Evolutionary conservation across 1,139 yeast genomes (phyloP).

Genomic region (Kodamaea suecica): DNA sequence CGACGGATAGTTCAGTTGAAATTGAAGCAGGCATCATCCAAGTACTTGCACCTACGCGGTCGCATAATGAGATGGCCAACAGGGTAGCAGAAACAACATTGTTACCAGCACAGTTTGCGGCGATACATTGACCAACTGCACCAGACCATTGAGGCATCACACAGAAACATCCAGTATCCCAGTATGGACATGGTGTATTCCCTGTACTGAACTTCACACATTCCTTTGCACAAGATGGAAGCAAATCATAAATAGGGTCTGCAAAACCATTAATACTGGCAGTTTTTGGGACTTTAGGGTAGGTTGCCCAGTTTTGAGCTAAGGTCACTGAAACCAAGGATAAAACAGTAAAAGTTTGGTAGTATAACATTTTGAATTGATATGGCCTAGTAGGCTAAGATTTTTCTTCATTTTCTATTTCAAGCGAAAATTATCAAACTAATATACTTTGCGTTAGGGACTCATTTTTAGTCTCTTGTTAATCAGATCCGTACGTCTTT

Average conservation of each 20-base stretch:
- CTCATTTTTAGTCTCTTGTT: too few species aligned
- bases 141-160: conserved; percentile 50
- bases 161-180: conserved; percentile 55
- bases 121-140: conserved; percentile 44
- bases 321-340: conserved; percentile 1
- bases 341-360: background rate
- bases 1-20: conserved; percentile 28
- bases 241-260: conserved; percentile 38
- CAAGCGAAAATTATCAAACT: background rate
- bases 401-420: background rate
- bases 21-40: conserved; percentile 47
- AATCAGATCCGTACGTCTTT: too few species aligned
- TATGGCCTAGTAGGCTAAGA: background rate
- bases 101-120: conserved; percentile 35
- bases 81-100: conserved; percentile 39
- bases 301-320: conserved; percentile 24
- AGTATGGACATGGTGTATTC: conserved; percentile 48
- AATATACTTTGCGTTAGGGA: background rate
- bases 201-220: conserved; percentile 39
- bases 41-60: conserved; percentile 42
- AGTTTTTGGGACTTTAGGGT: conserved; percentile 48
- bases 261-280: conserved; percentile 53
- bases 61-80: conserved; percentile 42
- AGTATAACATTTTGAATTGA: conserved; percentile 1
- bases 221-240: conserved; percentile 44